Evolutionary conservation across 345 rosid species (phyloP).

Genomic region (Brassica juncea): DNA sequence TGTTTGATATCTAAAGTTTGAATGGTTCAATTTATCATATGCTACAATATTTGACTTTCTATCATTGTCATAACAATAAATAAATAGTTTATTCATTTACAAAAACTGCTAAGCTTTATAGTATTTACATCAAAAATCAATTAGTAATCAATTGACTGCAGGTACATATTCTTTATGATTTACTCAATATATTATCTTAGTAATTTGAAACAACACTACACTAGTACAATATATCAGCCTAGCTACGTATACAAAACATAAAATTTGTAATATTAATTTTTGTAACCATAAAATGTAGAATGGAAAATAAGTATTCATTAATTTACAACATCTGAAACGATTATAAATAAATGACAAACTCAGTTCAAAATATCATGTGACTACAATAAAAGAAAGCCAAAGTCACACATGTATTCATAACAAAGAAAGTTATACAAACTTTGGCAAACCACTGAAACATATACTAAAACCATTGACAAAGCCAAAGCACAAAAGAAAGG

Average conservation of each 20-base stretch:
- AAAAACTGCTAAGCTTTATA: background rate
- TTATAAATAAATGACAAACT: background rate
- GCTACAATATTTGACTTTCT: background rate
- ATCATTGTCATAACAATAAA: background rate
- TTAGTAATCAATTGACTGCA: background rate
- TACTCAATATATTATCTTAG: background rate
- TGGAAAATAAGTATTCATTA: too few species aligned
- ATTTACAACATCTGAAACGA: too few species aligned
- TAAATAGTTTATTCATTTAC: background rate
- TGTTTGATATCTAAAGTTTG: background rate
- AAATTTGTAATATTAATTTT: too few species aligned
- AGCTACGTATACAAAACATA: too few species aligned
- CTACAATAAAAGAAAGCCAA: background rate
- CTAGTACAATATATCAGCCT: too few species aligned
- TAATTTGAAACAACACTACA: too few species aligned
- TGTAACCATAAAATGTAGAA: too few species aligned
- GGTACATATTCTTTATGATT: background rate
- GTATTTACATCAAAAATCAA: background rate
- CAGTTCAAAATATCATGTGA: background rate
- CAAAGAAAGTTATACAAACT: background rate
- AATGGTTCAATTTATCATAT: background rate
- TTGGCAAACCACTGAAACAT: background rate
- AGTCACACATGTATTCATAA: background rate
- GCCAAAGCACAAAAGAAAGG: background rate
- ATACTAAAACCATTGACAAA: background rate